Conservation (phyloP, 75 land plant genomes). For the Pseudotsuga menziesii region DNA sequence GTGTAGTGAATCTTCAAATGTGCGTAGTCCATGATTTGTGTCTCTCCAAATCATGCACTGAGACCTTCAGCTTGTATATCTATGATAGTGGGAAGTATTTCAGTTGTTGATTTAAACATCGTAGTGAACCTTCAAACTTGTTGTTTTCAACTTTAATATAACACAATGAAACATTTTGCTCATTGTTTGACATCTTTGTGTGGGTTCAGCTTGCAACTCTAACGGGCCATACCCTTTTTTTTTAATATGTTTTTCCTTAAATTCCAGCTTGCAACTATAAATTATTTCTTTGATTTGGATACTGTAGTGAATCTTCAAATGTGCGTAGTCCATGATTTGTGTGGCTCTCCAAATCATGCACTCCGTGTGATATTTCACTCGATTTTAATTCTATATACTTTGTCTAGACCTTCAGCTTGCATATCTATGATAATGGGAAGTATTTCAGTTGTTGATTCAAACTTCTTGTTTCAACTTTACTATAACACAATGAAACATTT, state of each 20-base stretch:
- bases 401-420: background rate
- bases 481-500: background rate
- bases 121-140: too few species aligned
- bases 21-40: background rate
- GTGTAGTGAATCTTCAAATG: background rate
- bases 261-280: too few species aligned
- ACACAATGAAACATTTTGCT: background rate
- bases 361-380: background rate
- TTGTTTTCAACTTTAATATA: background rate
- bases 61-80: background rate
- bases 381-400: background rate
- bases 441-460: background rate
- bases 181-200: background rate
- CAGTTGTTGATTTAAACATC: too few species aligned
- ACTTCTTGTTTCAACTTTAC: background rate
- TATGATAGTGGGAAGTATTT: background rate
- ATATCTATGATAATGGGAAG: background rate
- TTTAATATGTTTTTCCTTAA: too few species aligned
- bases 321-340: too few species aligned
- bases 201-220: conserved; percentile 80
- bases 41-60: too few species aligned
- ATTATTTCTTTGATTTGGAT: too few species aligned
- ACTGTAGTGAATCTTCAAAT: too few species aligned
- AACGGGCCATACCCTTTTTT: conserved; percentile 77
- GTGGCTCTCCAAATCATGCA: background rate